A percentile compares a stretch with the other conserved stretches of the same genome.
These are phyloP conservation scores for Pichia thaimueangensis DNA, from an alignment of 805 yeast genomes.

Conservation along the genomic window DNA sequence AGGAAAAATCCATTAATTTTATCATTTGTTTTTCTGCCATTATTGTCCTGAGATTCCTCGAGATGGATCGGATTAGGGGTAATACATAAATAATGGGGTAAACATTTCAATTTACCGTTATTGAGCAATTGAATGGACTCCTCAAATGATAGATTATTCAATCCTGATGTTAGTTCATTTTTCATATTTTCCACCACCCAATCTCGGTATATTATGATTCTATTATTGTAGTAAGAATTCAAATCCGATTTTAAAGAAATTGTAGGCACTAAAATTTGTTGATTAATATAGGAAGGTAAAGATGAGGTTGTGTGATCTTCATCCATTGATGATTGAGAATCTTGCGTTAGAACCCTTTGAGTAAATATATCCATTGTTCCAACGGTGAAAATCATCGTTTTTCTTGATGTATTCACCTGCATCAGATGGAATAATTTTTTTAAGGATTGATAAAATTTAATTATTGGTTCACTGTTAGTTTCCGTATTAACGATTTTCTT, in stretches of 20 bases:
- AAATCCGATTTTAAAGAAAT: slow-evolving; percentile 25
- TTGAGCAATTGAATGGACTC: slow-evolving; percentile 21
- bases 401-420: slow-evolving; percentile 4
- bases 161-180: slow-evolving; percentile 2
- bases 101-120: slow-evolving; percentile 13
- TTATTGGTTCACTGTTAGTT: slow-evolving; percentile 18
- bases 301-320: background rate
- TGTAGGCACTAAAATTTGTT: slow-evolving; percentile 28
- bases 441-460: slow-evolving; percentile 16
- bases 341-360: slow-evolving; percentile 19
- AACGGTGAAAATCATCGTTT: slow-evolving; percentile 20
- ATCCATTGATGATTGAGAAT: slow-evolving; percentile 2
- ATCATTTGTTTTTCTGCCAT: too few relatives aligned
- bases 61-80: slow-evolving; percentile 12
- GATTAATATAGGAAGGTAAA: slow-evolving; percentile 16
- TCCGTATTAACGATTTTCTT: slow-evolving; percentile 1
- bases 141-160: slow-evolving; percentile 14
- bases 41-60: slow-evolving; percentile 5
- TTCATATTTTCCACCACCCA: slow-evolving; percentile 20
- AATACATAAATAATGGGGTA: slow-evolving; percentile 24
- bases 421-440: slow-evolving; percentile 17
- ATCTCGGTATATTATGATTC: slow-evolving; percentile 27
- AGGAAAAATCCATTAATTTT: slow-evolving; percentile 10
- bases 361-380: slow-evolving; percentile 25
- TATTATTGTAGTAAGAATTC: slow-evolving; percentile 23